Evolutionary conservation across 2,329 filamentous ascomycete genomes (phyloP).

Genomic region (Fusarium sp.): DNA sequence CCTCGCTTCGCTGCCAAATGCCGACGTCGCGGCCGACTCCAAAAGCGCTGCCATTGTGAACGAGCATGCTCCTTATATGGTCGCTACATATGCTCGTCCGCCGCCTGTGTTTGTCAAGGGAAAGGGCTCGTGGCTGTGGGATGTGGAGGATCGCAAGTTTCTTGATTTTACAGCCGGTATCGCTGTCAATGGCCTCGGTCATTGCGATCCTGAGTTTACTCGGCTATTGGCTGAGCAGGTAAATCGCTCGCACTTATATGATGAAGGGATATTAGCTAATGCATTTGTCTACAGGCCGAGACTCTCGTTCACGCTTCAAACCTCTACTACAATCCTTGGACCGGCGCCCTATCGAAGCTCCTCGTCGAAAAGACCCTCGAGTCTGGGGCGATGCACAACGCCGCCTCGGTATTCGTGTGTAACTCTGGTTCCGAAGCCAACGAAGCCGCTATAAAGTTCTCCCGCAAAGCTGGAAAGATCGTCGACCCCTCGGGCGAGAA

Average conservation of each 20-base stretch:
- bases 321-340: constrained; percentile 97
- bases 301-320: constrained; percentile 94
- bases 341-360: constrained; percentile 85
- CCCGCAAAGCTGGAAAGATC: constrained; percentile 87
- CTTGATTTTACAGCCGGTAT: constrained; percentile 97
- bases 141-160: constrained; percentile 89
- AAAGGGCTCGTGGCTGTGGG: constrained; percentile 88
- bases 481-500: constrained; percentile 79
- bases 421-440: constrained; percentile 98
- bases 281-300: constrained; percentile 61
- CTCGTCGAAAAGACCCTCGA: constrained; percentile 84
- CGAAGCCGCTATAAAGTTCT: constrained; percentile 97
- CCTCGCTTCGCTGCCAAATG: constrained; percentile 65
- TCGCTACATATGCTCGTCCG: constrained; percentile 93
- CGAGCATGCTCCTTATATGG: constrained; percentile 88
- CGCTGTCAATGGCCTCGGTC: constrained; percentile 92
- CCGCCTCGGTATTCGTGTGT: constrained; percentile 86
- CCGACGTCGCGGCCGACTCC: constrained; percentile 80
- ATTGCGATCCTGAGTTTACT: constrained; percentile 84
- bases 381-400: constrained; percentile 85
- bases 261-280: neutral
- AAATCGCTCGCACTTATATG: neutral
- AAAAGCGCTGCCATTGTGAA: constrained; percentile 79
- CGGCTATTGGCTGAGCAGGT: constrained; percentile 84
- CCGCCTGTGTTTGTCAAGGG: constrained; percentile 90